Percentiles rank a stretch among this genome's conserved stretches.
Evolutionary conservation across 768 basidiomycete species (phyloP).

Genomic region (Amanita thiersii): DNA sequence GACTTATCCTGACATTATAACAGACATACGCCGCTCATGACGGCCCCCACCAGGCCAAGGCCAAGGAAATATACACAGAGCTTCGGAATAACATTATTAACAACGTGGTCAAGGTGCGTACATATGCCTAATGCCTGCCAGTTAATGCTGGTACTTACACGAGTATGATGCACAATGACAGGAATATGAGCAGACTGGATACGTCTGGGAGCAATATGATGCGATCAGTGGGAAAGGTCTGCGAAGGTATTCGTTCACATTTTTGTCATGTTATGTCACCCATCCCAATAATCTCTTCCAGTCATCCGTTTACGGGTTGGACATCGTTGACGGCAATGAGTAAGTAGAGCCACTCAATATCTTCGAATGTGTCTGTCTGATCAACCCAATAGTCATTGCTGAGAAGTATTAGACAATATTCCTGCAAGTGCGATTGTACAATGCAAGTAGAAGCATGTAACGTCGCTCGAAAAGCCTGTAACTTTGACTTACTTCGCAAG

Average conservation of each 20-base stretch:
- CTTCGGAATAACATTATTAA: conserved; percentile 77
- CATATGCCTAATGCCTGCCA: no score
- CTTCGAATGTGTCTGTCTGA: background rate
- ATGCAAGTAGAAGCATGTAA: no score
- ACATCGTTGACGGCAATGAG: conserved; percentile 84
- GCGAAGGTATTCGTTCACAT: conserved; percentile 49
- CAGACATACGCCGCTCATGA: conserved; percentile 71
- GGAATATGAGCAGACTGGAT: conserved; percentile 91
- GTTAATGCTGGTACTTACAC: no score
- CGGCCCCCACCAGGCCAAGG: conserved; percentile 76
- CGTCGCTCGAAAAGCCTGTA: no score
- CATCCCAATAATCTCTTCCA: conserved; percentile 19
- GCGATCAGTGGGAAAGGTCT: conserved; percentile 73
- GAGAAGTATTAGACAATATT: conserved; percentile 10
- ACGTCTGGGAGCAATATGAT: conserved; percentile 98
- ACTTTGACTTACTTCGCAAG: no score
- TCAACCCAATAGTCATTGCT: conserved; percentile 3
- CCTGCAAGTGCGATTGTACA: no score
- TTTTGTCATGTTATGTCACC: conserved; percentile 6
- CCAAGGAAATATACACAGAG: conserved; percentile 71
- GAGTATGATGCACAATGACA: conserved; percentile 23
- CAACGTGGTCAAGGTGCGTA: conserved; percentile 68
- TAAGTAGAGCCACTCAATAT: conserved; percentile 35
- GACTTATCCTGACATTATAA: background rate
- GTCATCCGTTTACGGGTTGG: conserved; percentile 98